Evolutionary conservation across 805 yeast species (phyloP).

Genomic region (Teunomyces cretensis): DNA sequence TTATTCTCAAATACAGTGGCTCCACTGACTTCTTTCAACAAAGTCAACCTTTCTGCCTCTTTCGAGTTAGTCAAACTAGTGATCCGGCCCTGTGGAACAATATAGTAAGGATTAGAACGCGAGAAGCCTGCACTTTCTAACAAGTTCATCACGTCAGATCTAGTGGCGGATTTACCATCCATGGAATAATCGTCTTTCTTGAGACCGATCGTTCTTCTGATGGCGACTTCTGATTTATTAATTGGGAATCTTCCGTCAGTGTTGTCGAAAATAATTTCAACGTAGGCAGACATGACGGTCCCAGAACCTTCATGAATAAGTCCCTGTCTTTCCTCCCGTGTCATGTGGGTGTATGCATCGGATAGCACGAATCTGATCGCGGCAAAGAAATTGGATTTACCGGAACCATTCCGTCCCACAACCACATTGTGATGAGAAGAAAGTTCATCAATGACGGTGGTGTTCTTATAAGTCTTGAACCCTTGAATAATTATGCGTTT

Average conservation of each 20-base stretch:
- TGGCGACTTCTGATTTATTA: conserved; percentile 63
- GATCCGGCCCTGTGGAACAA: conserved; percentile 95
- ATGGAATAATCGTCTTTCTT: conserved; percentile 89
- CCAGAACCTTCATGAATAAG: conserved; percentile 89
- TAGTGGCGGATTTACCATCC: conserved; percentile 75
- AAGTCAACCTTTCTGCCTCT: conserved; percentile 73
- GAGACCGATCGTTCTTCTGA: conserved; percentile 89
- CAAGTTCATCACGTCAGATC: conserved; percentile 76
- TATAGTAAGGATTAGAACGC: conserved; percentile 86
- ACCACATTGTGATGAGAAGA: conserved; percentile 83
- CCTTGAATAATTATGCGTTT: conserved; percentile 77
- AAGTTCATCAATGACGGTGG: conserved; percentile 71
- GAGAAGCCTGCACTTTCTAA: conserved; percentile 93
- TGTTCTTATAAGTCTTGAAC: conserved; percentile 86
- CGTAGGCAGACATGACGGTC: conserved; percentile 88
- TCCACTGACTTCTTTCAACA: conserved; percentile 92
- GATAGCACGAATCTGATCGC: conserved; percentile 91
- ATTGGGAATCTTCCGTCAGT: conserved; percentile 72
- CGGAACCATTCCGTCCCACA: conserved; percentile 93
- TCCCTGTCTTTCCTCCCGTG: conserved; percentile 82
- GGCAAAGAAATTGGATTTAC: conserved; percentile 92
- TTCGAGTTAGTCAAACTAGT: conserved; percentile 86
- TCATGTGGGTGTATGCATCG: conserved; percentile 83
- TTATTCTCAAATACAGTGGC: conserved; percentile 87
- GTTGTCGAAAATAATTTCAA: conserved; percentile 86